These are phyloP conservation scores for Bjerkandera adusta DNA, from an alignment of 1,284 basidiomycete genomes.

Conservation along the genomic window DNA sequence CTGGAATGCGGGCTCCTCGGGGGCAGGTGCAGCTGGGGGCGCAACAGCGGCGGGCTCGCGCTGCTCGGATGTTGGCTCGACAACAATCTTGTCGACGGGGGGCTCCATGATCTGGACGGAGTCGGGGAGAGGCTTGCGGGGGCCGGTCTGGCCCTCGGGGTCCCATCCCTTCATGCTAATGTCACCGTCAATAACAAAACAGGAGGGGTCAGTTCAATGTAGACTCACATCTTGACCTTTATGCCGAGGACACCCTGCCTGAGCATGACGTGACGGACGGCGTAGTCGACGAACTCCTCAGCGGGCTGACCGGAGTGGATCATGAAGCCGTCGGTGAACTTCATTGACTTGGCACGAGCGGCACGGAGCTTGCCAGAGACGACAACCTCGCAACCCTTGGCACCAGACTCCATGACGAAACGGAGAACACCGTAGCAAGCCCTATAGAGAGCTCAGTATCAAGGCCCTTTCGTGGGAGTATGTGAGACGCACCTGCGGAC, in stretches of 20 bases:
- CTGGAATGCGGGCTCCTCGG: slow-evolving; percentile 45
- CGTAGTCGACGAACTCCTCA: slow-evolving; percentile 96
- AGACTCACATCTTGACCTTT: slow-evolving; percentile 97
- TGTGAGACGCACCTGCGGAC: slow-evolving; percentile 79
- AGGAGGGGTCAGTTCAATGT: slow-evolving; percentile 12
- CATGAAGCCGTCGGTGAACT: slow-evolving; percentile 99
- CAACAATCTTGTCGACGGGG: slow-evolving; percentile 75
- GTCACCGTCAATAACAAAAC: not conserved
- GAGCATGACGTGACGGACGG: slow-evolving; percentile 97
- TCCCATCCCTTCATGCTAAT: slow-evolving; percentile 95
- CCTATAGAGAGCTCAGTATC: slow-evolving; percentile 39
- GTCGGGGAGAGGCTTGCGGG: slow-evolving; percentile 94
- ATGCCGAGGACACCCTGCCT: slow-evolving; percentile 99
- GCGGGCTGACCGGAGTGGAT: slow-evolving; percentile 99
- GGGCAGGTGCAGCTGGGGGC: slow-evolving; percentile 41
- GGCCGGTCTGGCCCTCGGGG: slow-evolving; percentile 86
- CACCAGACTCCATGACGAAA: slow-evolving; percentile 99
- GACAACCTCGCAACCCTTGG: slow-evolving; percentile 99
- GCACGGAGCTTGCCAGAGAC: slow-evolving; percentile 99
- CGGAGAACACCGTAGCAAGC: slow-evolving; percentile 99
- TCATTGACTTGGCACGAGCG: slow-evolving; percentile 99
- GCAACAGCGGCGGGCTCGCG: slow-evolving; percentile 61
- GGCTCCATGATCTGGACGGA: slow-evolving; percentile 91
- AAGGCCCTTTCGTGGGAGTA: slow-evolving; percentile 3
- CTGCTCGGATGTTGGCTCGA: slow-evolving; percentile 79